Evolutionary conservation across 306 rosid species (phyloP), one percentile per base, ranked within the genome.

Genomic region (Fragaria ananassa): DNA sequence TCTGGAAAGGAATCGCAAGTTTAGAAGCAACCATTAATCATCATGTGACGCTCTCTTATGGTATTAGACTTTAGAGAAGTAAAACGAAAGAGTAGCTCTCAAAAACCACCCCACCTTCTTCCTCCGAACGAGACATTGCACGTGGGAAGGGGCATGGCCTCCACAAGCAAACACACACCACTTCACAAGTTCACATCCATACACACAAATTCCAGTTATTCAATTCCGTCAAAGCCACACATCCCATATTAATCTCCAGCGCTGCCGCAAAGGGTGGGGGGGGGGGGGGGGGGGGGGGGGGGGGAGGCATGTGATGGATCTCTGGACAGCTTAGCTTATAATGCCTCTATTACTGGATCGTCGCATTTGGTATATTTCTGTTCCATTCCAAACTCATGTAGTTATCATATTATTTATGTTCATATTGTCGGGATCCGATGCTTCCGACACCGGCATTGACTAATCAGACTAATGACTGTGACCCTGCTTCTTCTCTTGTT

Each of bases 141-240:
- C 77, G 42, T 60, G 77, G 70, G 69, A 29, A 74, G 69, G 65
- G 23, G 46, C 66, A 72, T 17, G 77, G 77, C 77, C 77, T 21
- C 39, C 68, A 31, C 76, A 57, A 73, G 10, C 77, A 60, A 60
- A 74, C 77, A 74, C 77, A 49, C 23, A 11, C 37, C 65, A 25
- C 1, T 23, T 60, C 65, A 60, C 46, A 35, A 25, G 0, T 23
- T 60, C 65, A 60, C 69, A 64, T 63, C n/a, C 45, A 63, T 7
- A 15, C 69, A 63, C 23, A 63, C 13, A 8, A 31, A 31, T 23
- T 61, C 69, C 45, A 63, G 68, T 63, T 45, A 45, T 45, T 63
- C 68, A 63, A 35, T 34, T 34, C 68, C 68, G 42, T 34, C 68
- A 15, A 62, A 57, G 15, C 64, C 64, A 57, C 65, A 60, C 69